Percentiles rank a stretch among this genome's conserved stretches.
Evolutionary conservation across 345 rosid species (phyloP).

Genomic region (Arabidopsis arenosa): DNA sequence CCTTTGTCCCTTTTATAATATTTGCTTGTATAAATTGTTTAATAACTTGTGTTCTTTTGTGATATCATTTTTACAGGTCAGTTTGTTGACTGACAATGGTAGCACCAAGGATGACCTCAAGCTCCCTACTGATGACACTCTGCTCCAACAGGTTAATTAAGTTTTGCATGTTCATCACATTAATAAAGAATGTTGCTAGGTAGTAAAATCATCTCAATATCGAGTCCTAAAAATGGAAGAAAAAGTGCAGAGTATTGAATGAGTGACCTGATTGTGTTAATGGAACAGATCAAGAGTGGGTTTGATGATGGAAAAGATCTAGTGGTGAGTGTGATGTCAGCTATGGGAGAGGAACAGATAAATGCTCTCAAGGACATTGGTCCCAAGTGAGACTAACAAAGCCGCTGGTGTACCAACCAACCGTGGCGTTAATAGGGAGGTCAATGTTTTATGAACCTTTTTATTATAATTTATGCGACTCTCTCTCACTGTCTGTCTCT

Average conservation of each 20-base stretch:
- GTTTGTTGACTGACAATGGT: constrained; percentile 72
- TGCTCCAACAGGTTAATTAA: constrained; percentile 61
- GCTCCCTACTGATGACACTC: constrained; percentile 71
- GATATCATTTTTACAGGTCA: constrained; percentile 49
- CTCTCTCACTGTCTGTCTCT: background rate
- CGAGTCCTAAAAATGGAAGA: background rate
- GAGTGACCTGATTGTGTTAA: background rate
- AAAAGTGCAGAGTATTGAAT: background rate
- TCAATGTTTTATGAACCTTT: constrained; percentile 35
- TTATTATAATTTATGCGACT: constrained; percentile 18
- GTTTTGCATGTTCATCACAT: background rate
- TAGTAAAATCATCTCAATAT: background rate
- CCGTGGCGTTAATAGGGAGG: background rate
- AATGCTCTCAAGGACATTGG: constrained; percentile 76
- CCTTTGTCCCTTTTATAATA: background rate
- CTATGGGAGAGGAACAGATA: constrained; percentile 92
- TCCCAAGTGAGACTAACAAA: constrained; percentile 46
- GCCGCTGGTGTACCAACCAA: background rate
- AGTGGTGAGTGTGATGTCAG: constrained; percentile 73
- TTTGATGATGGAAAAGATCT: constrained; percentile 74
- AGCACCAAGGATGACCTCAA: constrained; percentile 73
- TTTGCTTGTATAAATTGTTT: background rate
- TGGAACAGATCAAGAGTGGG: constrained; percentile 64
- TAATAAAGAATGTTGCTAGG: background rate
- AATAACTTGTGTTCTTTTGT: background rate